Evolutionary conservation across 768 basidiomycete species (phyloP), one percentile per base, ranked within the genome.

Genomic region (Auricularia auricula-judae): DNA sequence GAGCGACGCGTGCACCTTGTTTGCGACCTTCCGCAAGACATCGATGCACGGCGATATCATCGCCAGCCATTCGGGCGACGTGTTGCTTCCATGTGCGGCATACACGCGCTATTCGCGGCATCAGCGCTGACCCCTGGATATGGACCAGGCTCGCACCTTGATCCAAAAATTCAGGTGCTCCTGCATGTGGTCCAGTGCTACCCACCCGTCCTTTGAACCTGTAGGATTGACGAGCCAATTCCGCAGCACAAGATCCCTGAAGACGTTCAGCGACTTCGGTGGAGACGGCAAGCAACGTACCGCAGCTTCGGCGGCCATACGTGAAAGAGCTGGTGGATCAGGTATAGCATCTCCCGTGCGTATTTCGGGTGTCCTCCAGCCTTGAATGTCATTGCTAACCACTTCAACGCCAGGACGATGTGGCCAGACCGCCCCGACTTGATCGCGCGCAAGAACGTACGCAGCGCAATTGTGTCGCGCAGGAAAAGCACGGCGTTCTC

Each of bases 281-380:
- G 10, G 44, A 35, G 42, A 51, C 3, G 21, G 11, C 53, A 44
- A 5, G 59, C 10, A 10, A 67, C 67, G 11, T 43, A 75, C 72
- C 68, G 62, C 3, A 75, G 43, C 14, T 65, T 65, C 23, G 68
- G 65, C 5, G 73, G 70, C 72, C 73, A 73, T 0, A 74, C 70
- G 61, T 70, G 64, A 4, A 61, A 58, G 4, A 75, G 53, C 36
- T 72, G 71, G 61, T 76, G 74, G 4, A 74, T 61, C 1, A 74
- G 59, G 43, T 67, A 67, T 14, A 74, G 68, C 65, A 72, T 70
- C 64, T 75, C 72, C 44, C 73, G 68, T 51, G 21, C 47, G 47
- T 51, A 51, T 21, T 51, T 51, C 47, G 47, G 47, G 16, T 51
- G 47, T 4, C 47, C 47, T 4, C 47, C 47, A 5, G 47, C 47